Percentiles rank a stretch among this genome's conserved stretches.
phyloP scores from a whole-genome alignment of 805 yeast species.

The Sugiyamaella mastotermitis region DNA sequence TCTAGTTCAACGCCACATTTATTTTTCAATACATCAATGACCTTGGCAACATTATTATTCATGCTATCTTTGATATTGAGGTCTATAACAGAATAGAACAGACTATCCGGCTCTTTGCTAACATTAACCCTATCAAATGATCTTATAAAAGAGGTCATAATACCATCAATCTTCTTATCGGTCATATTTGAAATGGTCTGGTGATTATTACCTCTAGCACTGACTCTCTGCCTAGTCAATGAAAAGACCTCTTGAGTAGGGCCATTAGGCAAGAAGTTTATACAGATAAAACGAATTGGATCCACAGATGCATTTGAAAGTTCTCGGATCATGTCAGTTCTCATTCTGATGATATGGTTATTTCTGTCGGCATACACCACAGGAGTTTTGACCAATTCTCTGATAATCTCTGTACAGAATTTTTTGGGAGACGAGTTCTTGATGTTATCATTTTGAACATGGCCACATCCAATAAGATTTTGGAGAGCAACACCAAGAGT shows the following conservation, averaged over 20 bases:
- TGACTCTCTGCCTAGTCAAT: conserved; percentile 54
- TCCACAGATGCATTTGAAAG: conserved; percentile 41
- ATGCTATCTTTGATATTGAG: conserved; percentile 48
- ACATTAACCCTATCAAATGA: conserved; percentile 59
- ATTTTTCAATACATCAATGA: conserved; percentile 36
- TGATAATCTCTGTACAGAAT: too few species aligned
- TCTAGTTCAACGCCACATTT: conserved; percentile 38
- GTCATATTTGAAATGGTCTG: conserved; percentile 66
- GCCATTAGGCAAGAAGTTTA: conserved; percentile 54
- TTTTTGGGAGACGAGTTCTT: conserved; percentile 6
- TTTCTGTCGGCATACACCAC: conserved; percentile 77
- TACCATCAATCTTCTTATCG: conserved; percentile 43
- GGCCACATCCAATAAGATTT: conserved; percentile 61
- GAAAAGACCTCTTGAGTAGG: conserved; percentile 35
- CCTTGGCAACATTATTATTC: conserved; percentile 40
- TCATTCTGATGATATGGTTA: conserved; percentile 67
- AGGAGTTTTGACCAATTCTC: conserved; percentile 31
- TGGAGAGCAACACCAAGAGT: conserved; percentile 62
- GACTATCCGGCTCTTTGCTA: conserved; percentile 48
- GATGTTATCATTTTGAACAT: conserved; percentile 72
- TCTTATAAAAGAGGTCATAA: conserved; percentile 68
- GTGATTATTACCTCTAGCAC: conserved; percentile 77
- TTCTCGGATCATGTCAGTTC: conserved; percentile 57
- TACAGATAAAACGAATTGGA: conserved; percentile 51
- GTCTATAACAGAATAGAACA: conserved; percentile 61